A percentile compares a stretch with the other conserved stretches of the same genome.
Evolutionary conservation across 2,329 filamentous ascomycete genomes (phyloP).

Genomic region (Pestalotiopsis sp.): DNA sequence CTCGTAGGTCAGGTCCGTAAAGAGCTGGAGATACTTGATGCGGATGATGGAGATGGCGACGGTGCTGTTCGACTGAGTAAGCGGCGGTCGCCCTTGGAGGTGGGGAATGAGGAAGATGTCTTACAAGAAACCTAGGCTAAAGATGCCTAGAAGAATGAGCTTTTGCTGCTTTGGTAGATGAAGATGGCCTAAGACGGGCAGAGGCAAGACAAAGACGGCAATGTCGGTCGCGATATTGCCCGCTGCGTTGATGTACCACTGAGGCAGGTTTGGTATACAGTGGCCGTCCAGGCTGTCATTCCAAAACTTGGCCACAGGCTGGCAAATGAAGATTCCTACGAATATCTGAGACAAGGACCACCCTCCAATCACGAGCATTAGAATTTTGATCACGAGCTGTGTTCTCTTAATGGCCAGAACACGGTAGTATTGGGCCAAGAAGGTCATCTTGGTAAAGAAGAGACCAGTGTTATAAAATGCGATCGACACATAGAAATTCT

Average conservation of each 20-base stretch:
- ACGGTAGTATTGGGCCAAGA: constrained; percentile 43
- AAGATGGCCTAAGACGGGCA: constrained; percentile 36
- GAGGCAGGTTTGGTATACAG: constrained; percentile 36
- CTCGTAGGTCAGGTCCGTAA: constrained; percentile 39
- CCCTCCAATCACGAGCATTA: constrained; percentile 34
- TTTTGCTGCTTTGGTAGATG: constrained; percentile 35
- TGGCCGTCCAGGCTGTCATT: constrained; percentile 25
- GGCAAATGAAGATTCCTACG: constrained; percentile 37
- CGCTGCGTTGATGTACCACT: constrained; percentile 39
- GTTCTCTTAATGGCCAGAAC: constrained; percentile 36
- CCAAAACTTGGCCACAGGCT: constrained; percentile 40
- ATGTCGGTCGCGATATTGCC: constrained; percentile 42
- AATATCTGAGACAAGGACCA: constrained; percentile 41
- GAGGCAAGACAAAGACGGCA: constrained; percentile 37
- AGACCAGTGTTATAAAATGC: constrained; percentile 40
- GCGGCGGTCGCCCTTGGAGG: background rate
- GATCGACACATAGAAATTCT: constrained; percentile 42
- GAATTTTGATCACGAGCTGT: constrained; percentile 29
- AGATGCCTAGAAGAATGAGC: constrained; percentile 37
- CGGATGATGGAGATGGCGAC: constrained; percentile 42
- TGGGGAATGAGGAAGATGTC: constrained; percentile 10
- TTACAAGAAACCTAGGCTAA: constrained; percentile 42
- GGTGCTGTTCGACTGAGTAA: constrained; percentile 26
- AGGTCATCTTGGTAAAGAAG: constrained; percentile 38
- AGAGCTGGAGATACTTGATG: constrained; percentile 37